Conservation (phyloP, 2,329 filamentous ascomycete genomes). For the Zopfia rhizophila region DNA sequence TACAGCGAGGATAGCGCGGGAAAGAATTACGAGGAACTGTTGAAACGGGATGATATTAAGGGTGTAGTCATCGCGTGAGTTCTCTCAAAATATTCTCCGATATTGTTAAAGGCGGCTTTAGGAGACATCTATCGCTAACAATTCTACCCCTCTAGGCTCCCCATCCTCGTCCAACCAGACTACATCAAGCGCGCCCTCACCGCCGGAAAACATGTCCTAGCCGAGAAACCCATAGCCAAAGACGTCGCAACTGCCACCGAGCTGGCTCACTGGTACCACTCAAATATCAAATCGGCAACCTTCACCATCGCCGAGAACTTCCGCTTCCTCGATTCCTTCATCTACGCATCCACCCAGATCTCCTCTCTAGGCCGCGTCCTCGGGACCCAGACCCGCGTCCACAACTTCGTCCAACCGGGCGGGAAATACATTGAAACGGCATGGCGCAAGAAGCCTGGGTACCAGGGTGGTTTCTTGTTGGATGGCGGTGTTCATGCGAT, state of each 20-base stretch:
- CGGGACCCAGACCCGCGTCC: constrained; percentile 63
- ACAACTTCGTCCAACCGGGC: constrained; percentile 58
- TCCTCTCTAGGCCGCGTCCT: constrained; percentile 65
- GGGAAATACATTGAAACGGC: constrained; percentile 66
- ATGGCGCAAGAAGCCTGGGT: constrained; percentile 74
- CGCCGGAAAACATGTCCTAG: constrained; percentile 76
- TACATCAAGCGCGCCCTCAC: constrained; percentile 68
- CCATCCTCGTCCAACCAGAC: constrained; percentile 69
- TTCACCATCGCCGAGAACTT: constrained; percentile 75
- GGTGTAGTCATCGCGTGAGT: constrained; percentile 66
- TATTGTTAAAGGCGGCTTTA: too few species aligned
- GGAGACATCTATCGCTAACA: background rate
- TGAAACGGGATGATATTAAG: constrained; percentile 64
- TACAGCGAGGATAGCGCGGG: constrained; percentile 67
- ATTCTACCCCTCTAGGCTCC: constrained; percentile 60
- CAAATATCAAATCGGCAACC: constrained; percentile 54
- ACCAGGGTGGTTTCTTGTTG: constrained; percentile 81
- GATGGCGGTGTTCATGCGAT: constrained; percentile 80
- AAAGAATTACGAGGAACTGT: constrained; percentile 62
- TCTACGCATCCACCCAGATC: constrained; percentile 62
- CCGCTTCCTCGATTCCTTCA: constrained; percentile 69
- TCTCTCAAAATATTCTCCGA: background rate
- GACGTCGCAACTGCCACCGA: constrained; percentile 63
- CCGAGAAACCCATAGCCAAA: constrained; percentile 75
- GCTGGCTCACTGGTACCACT: constrained; percentile 60